Evolutionary conservation across 2,329 filamentous ascomycete species (phyloP).

Genomic region (Talaromyces albobiverticillius): DNA sequence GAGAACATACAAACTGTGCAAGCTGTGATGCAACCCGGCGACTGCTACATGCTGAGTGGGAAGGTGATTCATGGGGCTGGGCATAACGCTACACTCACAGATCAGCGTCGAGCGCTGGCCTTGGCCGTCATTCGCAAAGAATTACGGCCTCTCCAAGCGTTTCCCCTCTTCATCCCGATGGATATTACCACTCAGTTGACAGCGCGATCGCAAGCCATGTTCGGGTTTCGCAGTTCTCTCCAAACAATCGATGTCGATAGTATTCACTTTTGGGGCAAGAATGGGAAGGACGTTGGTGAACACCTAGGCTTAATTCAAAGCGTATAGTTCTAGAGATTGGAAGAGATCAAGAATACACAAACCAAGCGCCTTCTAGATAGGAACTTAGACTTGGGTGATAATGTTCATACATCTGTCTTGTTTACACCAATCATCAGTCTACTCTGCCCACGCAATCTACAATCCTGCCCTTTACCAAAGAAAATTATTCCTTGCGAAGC

Average conservation of each 20-base stretch:
- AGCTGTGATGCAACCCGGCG: conserved; percentile 9
- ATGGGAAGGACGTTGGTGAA: not conserved
- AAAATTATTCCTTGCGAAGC: no score
- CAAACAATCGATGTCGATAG: not conserved
- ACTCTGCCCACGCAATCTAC: no score
- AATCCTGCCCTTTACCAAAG: no score
- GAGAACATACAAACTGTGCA: conserved; percentile 5
- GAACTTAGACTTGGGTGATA: no score
- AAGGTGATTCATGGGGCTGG: conserved; percentile 12
- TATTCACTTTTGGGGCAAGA: not conserved
- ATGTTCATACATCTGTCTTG: no score
- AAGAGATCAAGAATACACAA: no score
- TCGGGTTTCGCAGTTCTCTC: not conserved
- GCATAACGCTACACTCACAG: not conserved
- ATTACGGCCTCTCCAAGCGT: not conserved
- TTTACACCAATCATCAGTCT: no score
- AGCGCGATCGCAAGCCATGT: not conserved
- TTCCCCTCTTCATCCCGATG: not conserved
- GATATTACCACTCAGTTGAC: not conserved
- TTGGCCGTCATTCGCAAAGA: not conserved
- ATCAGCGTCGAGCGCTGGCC: not conserved
- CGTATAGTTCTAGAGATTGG: not conserved
- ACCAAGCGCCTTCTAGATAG: no score
- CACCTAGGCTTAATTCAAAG: not conserved
- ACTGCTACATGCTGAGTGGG: conserved; percentile 10